Conservation (phyloP, 2,329 filamentous ascomycete species). For the Simplicillium aogashimaense region DNA sequence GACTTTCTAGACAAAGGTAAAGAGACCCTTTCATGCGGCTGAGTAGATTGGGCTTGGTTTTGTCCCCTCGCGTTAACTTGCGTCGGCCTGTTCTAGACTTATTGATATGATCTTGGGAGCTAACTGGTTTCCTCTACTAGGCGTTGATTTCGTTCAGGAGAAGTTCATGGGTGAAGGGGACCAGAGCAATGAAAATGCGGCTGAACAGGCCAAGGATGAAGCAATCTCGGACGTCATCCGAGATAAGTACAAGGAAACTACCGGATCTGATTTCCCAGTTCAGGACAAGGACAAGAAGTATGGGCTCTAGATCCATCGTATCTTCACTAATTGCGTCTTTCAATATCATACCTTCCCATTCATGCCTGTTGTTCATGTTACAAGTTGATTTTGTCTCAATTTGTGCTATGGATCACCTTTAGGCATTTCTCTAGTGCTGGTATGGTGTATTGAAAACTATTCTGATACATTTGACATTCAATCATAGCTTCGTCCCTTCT, state of each 20-base stretch:
- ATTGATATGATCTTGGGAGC: not conserved
- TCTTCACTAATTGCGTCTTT: not conserved
- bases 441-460: too few relatives aligned
- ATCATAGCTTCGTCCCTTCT: too few relatives aligned
- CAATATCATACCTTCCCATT: too few relatives aligned
- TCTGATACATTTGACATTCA: too few relatives aligned
- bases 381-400: too few relatives aligned
- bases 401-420: too few relatives aligned
- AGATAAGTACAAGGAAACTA: slow-evolving; percentile 56
- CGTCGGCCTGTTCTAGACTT: not conserved
- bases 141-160: slow-evolving; percentile 69
- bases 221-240: slow-evolving; percentile 66
- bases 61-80: not conserved
- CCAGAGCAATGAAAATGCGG: slow-evolving; percentile 62
- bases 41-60: too few relatives aligned
- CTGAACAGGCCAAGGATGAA: slow-evolving; percentile 79
- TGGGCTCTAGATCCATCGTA: slow-evolving; percentile 8
- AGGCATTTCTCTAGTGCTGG: too few relatives aligned
- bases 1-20: slow-evolving; percentile 3
- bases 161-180: slow-evolving; percentile 59
- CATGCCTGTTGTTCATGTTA: too few relatives aligned
- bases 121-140: slow-evolving; percentile 28
- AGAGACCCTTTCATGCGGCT: too few relatives aligned
- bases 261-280: slow-evolving; percentile 60
- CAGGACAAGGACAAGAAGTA: slow-evolving; percentile 52